Base-by-base conservation (phyloP, 2,329 filamentous ascomycete genomes). In the Xylariaceae sp. region DNA sequence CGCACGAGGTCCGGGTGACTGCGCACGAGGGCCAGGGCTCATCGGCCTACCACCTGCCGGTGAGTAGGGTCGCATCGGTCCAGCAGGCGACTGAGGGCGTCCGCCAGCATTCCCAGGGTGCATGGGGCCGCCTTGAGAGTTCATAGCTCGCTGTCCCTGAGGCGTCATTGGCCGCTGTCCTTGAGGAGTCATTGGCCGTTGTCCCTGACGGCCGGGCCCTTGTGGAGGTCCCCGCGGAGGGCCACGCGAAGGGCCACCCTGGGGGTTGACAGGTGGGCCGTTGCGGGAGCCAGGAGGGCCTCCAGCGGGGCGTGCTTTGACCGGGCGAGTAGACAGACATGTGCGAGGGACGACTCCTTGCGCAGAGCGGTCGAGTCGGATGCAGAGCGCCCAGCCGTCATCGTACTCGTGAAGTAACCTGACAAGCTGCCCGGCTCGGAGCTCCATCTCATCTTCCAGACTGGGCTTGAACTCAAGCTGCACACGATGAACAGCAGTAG, bases 361-460 rank as follows among this genome's bases (percentile, higher is more conserved):
- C 50, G 84, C 73, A 40, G 87, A 89, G 44, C 88, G 83, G 60
- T 96, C 89, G 50, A 96, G 80, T 45, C 82, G 83, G 47, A 88
- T 83, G 60, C 88, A 95, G 35, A 96, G 84, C 53, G 89, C 86
- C 92, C 92, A 98, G 51, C 92, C 92, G 62, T 98, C 92, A 55
- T 98, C 92, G 52, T 96, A 98, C 61, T 94, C 89, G 54, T 96
- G 90, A 33, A 96, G 69, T 44, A 98, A 68, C 44, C 90, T 77
- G 32, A 96, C 86, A 31, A 98, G 70, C 42, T 93, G 80, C 33
- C 92, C 92, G 37, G 81, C 76, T 42, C 68, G 74, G 28, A 98
- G 71, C 42, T 78, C 83, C 52, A 98, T 69, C 61, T 98, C 92
- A 54, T 98, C 92, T 5, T 87, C 83, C 71, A 96, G 81, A 3